Base-by-base conservation (phyloP, 495 filamentous ascomycete genomes). In the Mytilinidion resinicola region DNA sequence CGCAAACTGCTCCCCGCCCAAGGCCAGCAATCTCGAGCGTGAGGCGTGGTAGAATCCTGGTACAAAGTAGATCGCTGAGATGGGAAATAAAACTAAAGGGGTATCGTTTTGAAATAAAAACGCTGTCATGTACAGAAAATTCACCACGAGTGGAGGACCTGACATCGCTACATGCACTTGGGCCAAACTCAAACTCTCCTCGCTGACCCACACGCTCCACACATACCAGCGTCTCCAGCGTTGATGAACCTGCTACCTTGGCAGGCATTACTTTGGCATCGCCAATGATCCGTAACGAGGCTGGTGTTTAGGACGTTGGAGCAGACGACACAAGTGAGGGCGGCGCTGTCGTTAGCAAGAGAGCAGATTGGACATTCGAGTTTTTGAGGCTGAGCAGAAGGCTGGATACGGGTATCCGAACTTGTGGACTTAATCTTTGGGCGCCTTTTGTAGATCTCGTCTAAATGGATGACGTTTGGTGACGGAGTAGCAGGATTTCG, bases 311-410 rank as follows among this genome's bases (percentile, higher is more conserved):
- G 74, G 8, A 89, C 85, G 59, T 89, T 80, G 25, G 82, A 77
- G 60, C 87, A 91, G 44, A 82, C 78, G 3, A 68, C 66, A 65
- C 87, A 91, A 10, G 79, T 83, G 1, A 80, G 64, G 19, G 79
- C 71, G 20, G 57, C 51, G 0, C 59, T 42, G 9, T 75, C 73
- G 66, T 86, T 89, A 25, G 67, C 66, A 57, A 85, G 78, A 2
- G 86, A 85, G 64, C 87, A 91, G 46, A 85, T 70, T 0, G 79
- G 70, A 58, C 87, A 90, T 9, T 53, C 50, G 6, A 53, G 7
- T n/a, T 7, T 8, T 51, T n/a, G 36, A 12, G 34, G 36, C 20
- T 30, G 25, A 30, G 25, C 6, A 3, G 25, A 30, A 6, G 25
- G 25, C 25, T 30, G 25, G 25, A 6, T 30, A n/a, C n/a, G n/a